Base-by-base conservation (phyloP, 495 filamentous ascomycete genomes). In the Trichoderma asperelloides region DNA sequence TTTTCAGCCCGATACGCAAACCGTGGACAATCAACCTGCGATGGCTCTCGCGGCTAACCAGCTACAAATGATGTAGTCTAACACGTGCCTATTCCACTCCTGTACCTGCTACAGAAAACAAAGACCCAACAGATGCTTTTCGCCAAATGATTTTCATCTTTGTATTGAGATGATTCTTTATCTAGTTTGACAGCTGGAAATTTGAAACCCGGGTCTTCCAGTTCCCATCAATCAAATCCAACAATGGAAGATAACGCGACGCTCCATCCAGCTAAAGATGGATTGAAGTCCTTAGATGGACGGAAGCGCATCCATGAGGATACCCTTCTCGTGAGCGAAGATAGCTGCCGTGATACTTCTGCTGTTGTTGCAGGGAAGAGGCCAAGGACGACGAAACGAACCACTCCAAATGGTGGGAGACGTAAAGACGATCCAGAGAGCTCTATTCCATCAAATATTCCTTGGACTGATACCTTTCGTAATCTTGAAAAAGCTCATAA, bases 401-500 rank as follows among this genome's bases (percentile, higher is more conserved):
- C 7, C 6, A 27, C 9, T 30, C 27, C 27, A 3, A 60, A 30
- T 6, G 2, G n/a, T 4, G 11, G 30, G 12, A 3, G 27, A 5
- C 8, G 13, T 2, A 60, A 28, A 33, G 27, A 28, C 12, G 55
- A 21, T 13, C 13, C 25, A 8, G n/a, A 51, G 18, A 51, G n/a
- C 13, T 30, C 55, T 60, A 25, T 27, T 2, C 23, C 23, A 30
- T 30, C 55, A 1, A 4, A 23, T 28, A 30, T 60, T 60, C 27
- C 55, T 15, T 60, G 55, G 55, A 60, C 11, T 60, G 55, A 27
- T 23, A 25, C 55, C 0, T 25, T 60, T 12, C 55, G 85, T 55
- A 78, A 80, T 47, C 84, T 98, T 9, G 85, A 88, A 7, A 87
- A 90, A 72, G 90, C 87, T 0, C 89, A 97, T 74, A 84, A 88